phyloP scores from a whole-genome alignment of 257 asterid species.

The Fraxinus pennsylvanica region DNA sequence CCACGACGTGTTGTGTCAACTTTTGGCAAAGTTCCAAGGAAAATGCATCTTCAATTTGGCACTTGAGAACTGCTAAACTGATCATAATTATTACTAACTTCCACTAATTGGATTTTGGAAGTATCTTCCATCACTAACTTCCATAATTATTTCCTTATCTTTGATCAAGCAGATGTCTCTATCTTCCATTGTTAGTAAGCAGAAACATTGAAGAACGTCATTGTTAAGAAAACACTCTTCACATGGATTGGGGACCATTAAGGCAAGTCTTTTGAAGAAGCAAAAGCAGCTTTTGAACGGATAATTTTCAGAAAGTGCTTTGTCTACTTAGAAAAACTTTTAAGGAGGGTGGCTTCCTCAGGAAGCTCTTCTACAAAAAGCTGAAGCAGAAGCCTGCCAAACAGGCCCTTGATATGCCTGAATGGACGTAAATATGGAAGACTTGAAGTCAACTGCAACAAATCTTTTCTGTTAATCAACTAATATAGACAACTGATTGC shows the following conservation, averaged over 20 bases:
- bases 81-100: neutral
- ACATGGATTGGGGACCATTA: neutral
- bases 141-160: too few relatives aligned
- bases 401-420: neutral
- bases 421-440: conserved; percentile 14
- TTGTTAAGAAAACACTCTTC: neutral
- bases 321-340: too few relatives aligned
- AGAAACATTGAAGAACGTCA: conserved; percentile 11
- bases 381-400: too few relatives aligned
- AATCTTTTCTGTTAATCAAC: conserved; percentile 11
- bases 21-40: neutral
- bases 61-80: neutral
- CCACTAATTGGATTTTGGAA: neutral
- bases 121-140: neutral
- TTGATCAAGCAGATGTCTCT: too few relatives aligned
- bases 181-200: neutral
- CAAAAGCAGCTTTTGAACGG: too few relatives aligned
- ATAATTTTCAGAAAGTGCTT: too few relatives aligned
- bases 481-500: conserved; percentile 26
- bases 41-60: neutral
- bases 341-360: too few relatives aligned
- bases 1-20: neutral
- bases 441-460: neutral
- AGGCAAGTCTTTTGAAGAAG: too few relatives aligned
- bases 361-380: too few relatives aligned